Percentiles rank a stretch among this genome's conserved stretches.
Conservation (phyloP, 208 protist species). For the Crithidia acanthocephali region DNA sequence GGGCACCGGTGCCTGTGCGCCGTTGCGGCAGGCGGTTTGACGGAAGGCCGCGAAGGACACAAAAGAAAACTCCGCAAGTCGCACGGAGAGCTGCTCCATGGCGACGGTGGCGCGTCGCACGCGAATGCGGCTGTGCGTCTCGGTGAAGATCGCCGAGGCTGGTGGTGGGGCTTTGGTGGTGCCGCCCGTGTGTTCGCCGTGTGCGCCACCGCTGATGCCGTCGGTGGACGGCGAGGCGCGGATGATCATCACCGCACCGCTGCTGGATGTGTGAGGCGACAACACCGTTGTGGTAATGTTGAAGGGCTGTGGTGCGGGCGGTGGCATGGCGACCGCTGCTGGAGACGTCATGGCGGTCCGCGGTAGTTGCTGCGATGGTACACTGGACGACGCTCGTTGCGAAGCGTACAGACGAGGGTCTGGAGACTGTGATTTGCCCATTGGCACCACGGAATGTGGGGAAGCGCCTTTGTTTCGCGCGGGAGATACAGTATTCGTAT, state of each 20-base stretch:
- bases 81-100: conserved; percentile 65
- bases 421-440: too few species aligned
- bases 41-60: conserved; percentile 41
- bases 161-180: conserved; percentile 2
- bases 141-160: conserved; percentile 20
- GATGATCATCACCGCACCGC: conserved; percentile 19
- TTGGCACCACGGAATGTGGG: neutral
- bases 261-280: neutral
- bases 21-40: conserved; percentile 1
- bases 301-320: conserved; percentile 1
- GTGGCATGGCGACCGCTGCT: neutral
- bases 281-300: neutral
- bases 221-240: neutral
- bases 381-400: too few species aligned
- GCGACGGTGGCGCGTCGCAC: conserved; percentile 58
- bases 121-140: conserved; percentile 52
- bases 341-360: neutral
- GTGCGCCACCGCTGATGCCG: neutral
- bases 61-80: conserved; percentile 63
- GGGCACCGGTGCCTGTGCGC: conserved; percentile 20
- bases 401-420: too few species aligned
- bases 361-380: neutral
- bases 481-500: neutral
- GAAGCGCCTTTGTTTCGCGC: neutral
- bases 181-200: neutral